Evolutionary conservation across 2,329 filamentous ascomycete species (phyloP).

Genomic region (Sporothrix humicola): DNA sequence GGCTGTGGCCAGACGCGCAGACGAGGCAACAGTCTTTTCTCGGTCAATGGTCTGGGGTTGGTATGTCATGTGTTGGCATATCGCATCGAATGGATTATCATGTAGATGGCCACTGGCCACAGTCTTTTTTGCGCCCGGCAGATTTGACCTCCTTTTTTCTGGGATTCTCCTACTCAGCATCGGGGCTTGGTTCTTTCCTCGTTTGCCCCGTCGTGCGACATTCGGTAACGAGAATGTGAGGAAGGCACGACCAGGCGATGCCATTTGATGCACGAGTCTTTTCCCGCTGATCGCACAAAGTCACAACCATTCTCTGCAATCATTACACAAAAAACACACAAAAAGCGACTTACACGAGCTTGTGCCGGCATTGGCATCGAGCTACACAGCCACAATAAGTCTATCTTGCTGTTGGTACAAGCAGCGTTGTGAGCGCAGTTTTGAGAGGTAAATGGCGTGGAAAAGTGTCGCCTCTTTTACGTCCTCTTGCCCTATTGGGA

Average conservation of each 20-base stretch:
- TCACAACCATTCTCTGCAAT: no score
- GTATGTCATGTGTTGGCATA: neutral
- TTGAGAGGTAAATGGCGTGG: neutral
- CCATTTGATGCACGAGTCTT: neutral
- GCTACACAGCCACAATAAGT: slow-evolving; percentile 18
- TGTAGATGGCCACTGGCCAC: neutral
- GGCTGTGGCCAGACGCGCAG: neutral
- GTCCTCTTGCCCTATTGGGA: slow-evolving; percentile 28
- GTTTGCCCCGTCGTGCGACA: slow-evolving; percentile 6
- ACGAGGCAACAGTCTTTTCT: neutral
- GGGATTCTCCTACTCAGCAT: neutral
- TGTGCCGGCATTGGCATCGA: neutral
- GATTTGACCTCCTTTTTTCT: neutral
- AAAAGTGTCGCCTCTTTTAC: slow-evolving; percentile 21
- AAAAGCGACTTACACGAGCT: neutral
- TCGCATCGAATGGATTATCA: neutral
- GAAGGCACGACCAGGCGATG: slow-evolving; percentile 23
- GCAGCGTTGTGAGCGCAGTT: neutral
- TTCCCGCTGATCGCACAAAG: no score
- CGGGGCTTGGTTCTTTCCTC: slow-evolving; percentile 16
- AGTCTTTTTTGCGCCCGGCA: neutral
- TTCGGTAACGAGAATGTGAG: neutral
- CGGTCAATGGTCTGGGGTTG: neutral
- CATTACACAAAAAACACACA: no score
- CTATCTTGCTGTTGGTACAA: no score